Percentiles rank a stretch among this genome's conserved stretches.
Conservation (phyloP, 2,329 filamentous ascomycete species). For the Orbilia blumenaviensis region DNA sequence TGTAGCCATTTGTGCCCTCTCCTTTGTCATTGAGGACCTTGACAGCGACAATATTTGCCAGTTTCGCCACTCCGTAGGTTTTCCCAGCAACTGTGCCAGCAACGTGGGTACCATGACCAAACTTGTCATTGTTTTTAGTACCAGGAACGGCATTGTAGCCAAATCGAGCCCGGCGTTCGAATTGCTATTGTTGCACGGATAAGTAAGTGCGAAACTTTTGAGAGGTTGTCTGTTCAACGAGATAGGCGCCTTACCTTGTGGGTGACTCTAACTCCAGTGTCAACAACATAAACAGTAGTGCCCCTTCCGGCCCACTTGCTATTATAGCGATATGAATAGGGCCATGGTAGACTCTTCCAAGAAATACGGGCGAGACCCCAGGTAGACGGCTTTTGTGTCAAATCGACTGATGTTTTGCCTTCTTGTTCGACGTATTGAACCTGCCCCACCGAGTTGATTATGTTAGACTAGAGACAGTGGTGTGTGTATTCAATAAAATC, state of each 20-base stretch:
- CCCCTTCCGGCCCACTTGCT: constrained; percentile 59
- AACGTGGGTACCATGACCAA: constrained; percentile 73
- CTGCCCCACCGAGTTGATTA: not conserved
- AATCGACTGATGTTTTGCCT: not conserved
- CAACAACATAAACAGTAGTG: constrained; percentile 60
- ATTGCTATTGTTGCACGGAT: constrained; percentile 57
- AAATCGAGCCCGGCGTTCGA: constrained; percentile 59
- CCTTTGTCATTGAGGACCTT: constrained; percentile 69
- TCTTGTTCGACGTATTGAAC: constrained; percentile 37
- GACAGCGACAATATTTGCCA: constrained; percentile 67
- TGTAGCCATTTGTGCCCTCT: constrained; percentile 65
- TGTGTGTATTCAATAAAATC: too few relatives aligned
- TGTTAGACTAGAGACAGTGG: not conserved
- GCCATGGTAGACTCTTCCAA: constrained; percentile 59
- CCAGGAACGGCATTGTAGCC: constrained; percentile 59
- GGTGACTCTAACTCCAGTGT: constrained; percentile 59
- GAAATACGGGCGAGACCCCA: constrained; percentile 68
- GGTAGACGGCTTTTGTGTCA: constrained; percentile 54
- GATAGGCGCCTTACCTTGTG: constrained; percentile 33
- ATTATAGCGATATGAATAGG: constrained; percentile 58
- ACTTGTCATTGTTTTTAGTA: constrained; percentile 62
- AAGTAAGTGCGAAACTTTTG: not conserved
- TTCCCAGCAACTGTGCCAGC: constrained; percentile 70
- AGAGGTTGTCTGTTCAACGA: too few relatives aligned
- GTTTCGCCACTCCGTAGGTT: constrained; percentile 72